These are phyloP conservation scores for Apiospora phragmitis DNA, from an alignment of 2,329 filamentous ascomycete species.

Conservation along the genomic window DNA sequence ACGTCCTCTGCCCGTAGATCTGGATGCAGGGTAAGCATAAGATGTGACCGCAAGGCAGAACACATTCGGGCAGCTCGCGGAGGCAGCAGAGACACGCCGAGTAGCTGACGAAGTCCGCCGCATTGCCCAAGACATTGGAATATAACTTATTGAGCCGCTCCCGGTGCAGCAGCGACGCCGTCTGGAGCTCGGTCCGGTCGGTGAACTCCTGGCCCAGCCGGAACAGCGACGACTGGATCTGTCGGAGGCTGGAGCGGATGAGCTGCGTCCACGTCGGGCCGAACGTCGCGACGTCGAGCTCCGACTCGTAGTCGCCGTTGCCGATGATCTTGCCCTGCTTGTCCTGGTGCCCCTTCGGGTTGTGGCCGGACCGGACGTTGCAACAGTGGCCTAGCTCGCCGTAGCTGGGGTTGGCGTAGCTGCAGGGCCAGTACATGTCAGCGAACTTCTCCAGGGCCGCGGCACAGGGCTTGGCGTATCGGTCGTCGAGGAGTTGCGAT, in stretches of 20 bases:
- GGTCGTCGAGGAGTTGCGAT: conserved; percentile 31
- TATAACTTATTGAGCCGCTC: conserved; percentile 33
- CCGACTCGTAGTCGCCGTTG: conserved; percentile 32
- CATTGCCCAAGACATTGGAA: conserved; percentile 28
- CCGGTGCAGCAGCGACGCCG: conserved; percentile 30
- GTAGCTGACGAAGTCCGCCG: conserved; percentile 30
- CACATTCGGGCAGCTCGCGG: conserved; percentile 33
- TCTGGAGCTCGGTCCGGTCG: conserved; percentile 29
- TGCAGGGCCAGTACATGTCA: conserved; percentile 33
- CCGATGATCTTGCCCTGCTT: conserved; percentile 34
- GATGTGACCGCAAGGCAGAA: conserved; percentile 33
- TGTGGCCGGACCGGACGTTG: conserved; percentile 33
- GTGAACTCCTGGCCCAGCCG: conserved; percentile 29
- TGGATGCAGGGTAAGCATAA: conserved; percentile 31
- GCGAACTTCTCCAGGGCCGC: conserved; percentile 32
- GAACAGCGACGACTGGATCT: conserved; percentile 29
- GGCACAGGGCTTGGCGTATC: conserved; percentile 30
- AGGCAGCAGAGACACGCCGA: conserved; percentile 34
- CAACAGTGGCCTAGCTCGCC: conserved; percentile 30
- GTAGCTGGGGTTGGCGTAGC: conserved; percentile 24
- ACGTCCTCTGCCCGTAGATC: conserved; percentile 30
- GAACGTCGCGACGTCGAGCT: conserved; percentile 25
- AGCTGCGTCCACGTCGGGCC: conserved; percentile 29
- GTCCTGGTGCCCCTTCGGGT: conserved; percentile 35
- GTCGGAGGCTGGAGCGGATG: conserved; percentile 26